Evolutionary conservation across 768 basidiomycete species (phyloP).

Genomic region (Leccinum boreale): DNA sequence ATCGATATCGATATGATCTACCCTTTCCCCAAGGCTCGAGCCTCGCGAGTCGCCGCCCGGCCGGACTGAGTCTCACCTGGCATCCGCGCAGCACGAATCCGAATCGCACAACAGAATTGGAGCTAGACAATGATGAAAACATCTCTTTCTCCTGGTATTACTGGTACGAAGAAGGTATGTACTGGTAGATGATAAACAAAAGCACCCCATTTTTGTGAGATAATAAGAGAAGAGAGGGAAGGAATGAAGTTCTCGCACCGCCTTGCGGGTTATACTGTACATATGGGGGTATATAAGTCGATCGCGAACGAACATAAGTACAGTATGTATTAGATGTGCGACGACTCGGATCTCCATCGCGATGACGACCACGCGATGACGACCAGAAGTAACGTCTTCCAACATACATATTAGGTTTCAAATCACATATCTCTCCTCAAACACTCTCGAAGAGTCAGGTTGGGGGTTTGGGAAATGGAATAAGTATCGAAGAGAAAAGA

Average conservation of each 20-base stretch:
- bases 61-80: no score
- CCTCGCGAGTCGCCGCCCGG: no score
- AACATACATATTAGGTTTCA: background rate
- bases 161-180: background rate
- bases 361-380: background rate
- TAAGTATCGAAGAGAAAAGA: background rate
- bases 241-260: background rate
- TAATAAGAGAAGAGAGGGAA: background rate
- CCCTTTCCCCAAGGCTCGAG: background rate
- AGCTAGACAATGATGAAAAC: background rate
- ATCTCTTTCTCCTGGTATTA: background rate
- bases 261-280: background rate
- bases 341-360: background rate
- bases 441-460: background rate
- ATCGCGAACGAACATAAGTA: background rate
- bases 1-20: background rate
- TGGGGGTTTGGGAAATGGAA: background rate
- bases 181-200: background rate
- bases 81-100: no score
- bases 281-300: background rate
- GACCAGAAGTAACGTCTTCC: background rate
- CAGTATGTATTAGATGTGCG: background rate
- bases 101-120: background rate
- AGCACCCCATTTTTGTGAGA: background rate
- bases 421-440: background rate